Conservation (phyloP, 768 basidiomycete species). For the Trametes cinnabarina region DNA sequence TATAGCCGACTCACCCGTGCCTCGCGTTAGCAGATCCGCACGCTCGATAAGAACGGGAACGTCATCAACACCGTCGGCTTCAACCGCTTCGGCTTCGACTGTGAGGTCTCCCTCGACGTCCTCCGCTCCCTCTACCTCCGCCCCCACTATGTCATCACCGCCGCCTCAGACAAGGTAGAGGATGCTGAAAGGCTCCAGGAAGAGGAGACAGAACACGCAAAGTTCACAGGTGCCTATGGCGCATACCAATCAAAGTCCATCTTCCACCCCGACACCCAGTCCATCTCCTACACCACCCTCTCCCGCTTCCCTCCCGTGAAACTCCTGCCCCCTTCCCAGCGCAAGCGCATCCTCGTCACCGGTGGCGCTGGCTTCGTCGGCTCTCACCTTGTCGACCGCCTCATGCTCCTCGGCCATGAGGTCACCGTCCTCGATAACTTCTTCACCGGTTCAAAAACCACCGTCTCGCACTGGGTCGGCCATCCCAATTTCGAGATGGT, state of each 20-base stretch:
- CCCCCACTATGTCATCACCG: slow-evolving; percentile 65
- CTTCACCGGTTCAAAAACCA: slow-evolving; percentile 98
- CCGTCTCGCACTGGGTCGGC: slow-evolving; percentile 92
- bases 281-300: slow-evolving; percentile 90
- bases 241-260: slow-evolving; percentile 83
- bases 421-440: slow-evolving; percentile 98
- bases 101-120: slow-evolving; percentile 73
- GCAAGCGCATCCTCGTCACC: slow-evolving; percentile 92
- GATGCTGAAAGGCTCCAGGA: slow-evolving; percentile 39
- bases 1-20: background rate
- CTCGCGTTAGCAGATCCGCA: slow-evolving; percentile 45
- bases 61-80: slow-evolving; percentile 82
- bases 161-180: slow-evolving; percentile 33
- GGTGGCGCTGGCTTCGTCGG: slow-evolving; percentile 99
- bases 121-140: slow-evolving; percentile 89
- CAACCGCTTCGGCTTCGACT: slow-evolving; percentile 87
- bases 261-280: slow-evolving; percentile 72
- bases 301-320: slow-evolving; percentile 92
- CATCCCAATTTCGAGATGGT: slow-evolving; percentile 99
- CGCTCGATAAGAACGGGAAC: slow-evolving; percentile 70
- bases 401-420: slow-evolving; percentile 97
- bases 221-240: slow-evolving; percentile 46
- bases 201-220: slow-evolving; percentile 47
- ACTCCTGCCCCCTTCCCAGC: slow-evolving; percentile 68
- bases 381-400: slow-evolving; percentile 94